Evolutionary conservation across 2,329 filamentous ascomycete genomes (phyloP).

Genomic region (Aspergillus sp.): DNA sequence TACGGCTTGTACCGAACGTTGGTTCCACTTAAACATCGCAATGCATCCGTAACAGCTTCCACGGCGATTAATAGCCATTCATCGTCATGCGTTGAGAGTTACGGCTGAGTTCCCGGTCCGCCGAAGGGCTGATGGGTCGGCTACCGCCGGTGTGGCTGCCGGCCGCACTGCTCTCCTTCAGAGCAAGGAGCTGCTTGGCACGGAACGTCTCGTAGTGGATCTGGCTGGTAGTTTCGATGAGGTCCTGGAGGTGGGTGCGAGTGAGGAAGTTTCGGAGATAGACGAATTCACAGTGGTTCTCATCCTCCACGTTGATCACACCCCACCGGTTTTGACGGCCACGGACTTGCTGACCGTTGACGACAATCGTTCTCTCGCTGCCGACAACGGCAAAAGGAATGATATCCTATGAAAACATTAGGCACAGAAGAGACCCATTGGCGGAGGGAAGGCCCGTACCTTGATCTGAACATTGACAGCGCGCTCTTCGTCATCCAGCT

Average conservation of each 20-base stretch:
- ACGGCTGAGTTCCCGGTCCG: slow-evolving; percentile 93
- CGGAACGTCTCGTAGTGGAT: slow-evolving; percentile 99
- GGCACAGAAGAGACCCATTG: slow-evolving; percentile 22
- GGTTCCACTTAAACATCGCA: slow-evolving; percentile 18
- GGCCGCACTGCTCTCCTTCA: slow-evolving; percentile 96
- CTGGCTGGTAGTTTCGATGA: slow-evolving; percentile 98
- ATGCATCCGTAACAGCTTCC: slow-evolving; percentile 12
- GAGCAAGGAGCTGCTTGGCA: slow-evolving; percentile 93
- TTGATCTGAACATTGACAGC: slow-evolving; percentile 94
- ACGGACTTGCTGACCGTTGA: slow-evolving; percentile 95
- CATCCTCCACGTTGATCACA: slow-evolving; percentile 98
- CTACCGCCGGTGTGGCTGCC: slow-evolving; percentile 66
- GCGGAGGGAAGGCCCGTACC: slow-evolving; percentile 51
- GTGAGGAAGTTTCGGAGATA: slow-evolving; percentile 98
- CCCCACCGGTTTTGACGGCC: slow-evolving; percentile 99
- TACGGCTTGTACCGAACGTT: slow-evolving; percentile 16
- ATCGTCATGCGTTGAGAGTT: slow-evolving; percentile 97
- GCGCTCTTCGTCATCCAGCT: slow-evolving; percentile 96
- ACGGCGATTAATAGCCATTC: slow-evolving; percentile 80
- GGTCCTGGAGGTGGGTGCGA: slow-evolving; percentile 94
- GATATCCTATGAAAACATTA: slow-evolving; percentile 62
- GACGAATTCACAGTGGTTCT: slow-evolving; percentile 99
- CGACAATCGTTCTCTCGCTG: slow-evolving; percentile 95
- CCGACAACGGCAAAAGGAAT: slow-evolving; percentile 97
- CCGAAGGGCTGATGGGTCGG: slow-evolving; percentile 91